Evolutionary conservation across 164 flowering plant species (phyloP).

Genomic region (Cinnamomum chago): DNA sequence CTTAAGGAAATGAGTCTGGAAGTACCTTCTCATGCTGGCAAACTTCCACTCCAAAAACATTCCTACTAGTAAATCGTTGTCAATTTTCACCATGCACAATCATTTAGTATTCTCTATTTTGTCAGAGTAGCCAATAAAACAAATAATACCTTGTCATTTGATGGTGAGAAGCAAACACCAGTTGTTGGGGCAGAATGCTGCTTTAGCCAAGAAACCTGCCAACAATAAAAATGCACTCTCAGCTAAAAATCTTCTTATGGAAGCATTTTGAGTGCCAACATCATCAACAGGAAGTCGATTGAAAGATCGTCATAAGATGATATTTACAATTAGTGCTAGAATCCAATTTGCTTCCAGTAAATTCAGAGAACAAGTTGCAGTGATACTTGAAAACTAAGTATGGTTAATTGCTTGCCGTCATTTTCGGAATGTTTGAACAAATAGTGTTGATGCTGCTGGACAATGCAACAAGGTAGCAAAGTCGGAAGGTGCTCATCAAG

Average conservation of each 20-base stretch:
- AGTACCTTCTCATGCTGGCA: no score
- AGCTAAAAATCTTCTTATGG: not conserved
- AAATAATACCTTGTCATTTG: slow-evolving; percentile 78
- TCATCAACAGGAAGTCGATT: not conserved
- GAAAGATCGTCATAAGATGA: not conserved
- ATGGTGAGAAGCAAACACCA: slow-evolving; percentile 89
- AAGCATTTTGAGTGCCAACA: not conserved
- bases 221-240: not conserved
- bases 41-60: no score
- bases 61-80: not conserved
- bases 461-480: not conserved
- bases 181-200: slow-evolving; percentile 98
- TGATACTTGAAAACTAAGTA: not conserved
- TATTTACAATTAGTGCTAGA: not conserved
- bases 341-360: not conserved
- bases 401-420: not conserved
- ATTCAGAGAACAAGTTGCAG: not conserved
- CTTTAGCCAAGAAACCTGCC: slow-evolving; percentile 87
- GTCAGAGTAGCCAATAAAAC: not conserved
- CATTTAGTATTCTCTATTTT: not conserved
- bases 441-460: not conserved
- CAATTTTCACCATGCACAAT: not conserved
- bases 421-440: not conserved
- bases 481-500: no score
- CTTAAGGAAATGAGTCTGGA: no score